Base-by-base conservation (phyloP, 1,139 yeast genomes). In the Pichia sp. region DNA sequence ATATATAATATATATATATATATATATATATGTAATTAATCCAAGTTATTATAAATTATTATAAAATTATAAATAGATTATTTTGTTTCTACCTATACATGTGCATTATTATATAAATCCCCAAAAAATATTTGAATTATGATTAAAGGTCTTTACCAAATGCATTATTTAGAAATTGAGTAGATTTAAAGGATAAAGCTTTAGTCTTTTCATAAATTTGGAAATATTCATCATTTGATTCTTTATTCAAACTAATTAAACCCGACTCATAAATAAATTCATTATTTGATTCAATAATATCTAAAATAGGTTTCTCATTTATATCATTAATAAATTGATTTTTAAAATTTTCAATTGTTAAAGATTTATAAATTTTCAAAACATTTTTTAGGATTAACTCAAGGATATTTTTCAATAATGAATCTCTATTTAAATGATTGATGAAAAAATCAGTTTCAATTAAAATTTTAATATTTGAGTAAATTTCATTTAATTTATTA, bases 151-250 rank as follows among this genome's bases (percentile, higher is more conserved):
- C 43, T 25, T 47, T 47, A 46, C 47, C 51, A 40, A 59, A 58
- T 40, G 71, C 66, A 47, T 69, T 65, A 43, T 65, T 64, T 47
- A 76, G 65, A 42, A 76, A 68, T 60, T 77, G 82, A 57, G 69
- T 73, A 28, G 80, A 73, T 58, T 78, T 70, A 64, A 74, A 77
- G 30, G 77, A 71, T 54, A 78, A 64, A 6, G 78, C 79, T 67
- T 76, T 78, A 26, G 82, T 77, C 61, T 73, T 76, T 54, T 78
- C 83, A 55, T 74, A 73, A 37, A 78, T 75, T 54, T 76, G 79
- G 57, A 74, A 80, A 60, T 75, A 76, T 30, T 73, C 76, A 47
- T 69, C 61, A 39, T 67, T 62, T 71, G 70, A 55, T n/a, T 72
- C 73, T 60, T 70, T 67, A 64, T 76, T 67, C 48, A 74, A 63